phyloP scores from a whole-genome alignment of 257 asterid species.

The Gentiana dahurica region DNA sequence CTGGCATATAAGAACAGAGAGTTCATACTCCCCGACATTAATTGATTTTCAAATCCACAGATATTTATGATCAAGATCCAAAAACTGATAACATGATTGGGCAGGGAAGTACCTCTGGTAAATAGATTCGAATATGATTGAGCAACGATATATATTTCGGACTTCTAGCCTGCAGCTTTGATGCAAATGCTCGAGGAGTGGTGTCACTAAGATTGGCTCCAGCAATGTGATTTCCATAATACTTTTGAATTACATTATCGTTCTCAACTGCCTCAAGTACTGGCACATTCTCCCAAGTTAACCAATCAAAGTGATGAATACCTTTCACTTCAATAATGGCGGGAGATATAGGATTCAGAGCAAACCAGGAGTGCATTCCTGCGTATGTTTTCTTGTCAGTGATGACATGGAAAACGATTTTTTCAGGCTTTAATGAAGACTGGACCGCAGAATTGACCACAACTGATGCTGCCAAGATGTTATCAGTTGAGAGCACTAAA shows the following conservation, averaged over 20 bases:
- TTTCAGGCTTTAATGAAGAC: conserved; percentile 66
- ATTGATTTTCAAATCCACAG: too few relatives aligned
- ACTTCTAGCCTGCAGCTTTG: conserved; percentile 82
- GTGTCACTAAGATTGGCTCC: conserved; percentile 73
- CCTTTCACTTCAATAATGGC: conserved; percentile 92
- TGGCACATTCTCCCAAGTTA: conserved; percentile 85
- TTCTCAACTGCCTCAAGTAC: conserved; percentile 94
- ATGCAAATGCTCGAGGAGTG: conserved; percentile 69
- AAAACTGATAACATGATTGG: too few relatives aligned
- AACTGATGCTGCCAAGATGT: conserved; percentile 88
- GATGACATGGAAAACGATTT: conserved; percentile 81
- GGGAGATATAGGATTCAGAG: conserved; percentile 63
- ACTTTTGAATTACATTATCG: conserved; percentile 53
- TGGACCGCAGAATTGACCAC: conserved; percentile 80
- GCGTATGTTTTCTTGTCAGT: conserved; percentile 96
- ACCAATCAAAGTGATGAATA: conserved; percentile 93
- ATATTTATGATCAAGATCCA: too few relatives aligned
- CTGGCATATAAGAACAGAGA: too few relatives aligned
- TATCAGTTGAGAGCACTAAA: conserved; percentile 82
- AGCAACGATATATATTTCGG: conserved; percentile 85
- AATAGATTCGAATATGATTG: conserved; percentile 87
- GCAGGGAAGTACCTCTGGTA: conserved; percentile 67
- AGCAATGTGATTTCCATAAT: conserved; percentile 79
- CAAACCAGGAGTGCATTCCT: conserved; percentile 97
- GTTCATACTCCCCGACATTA: too few relatives aligned